Conservation (phyloP, 2,329 filamentous ascomycete genomes). For the Ceratocystis alfenasii region DNA sequence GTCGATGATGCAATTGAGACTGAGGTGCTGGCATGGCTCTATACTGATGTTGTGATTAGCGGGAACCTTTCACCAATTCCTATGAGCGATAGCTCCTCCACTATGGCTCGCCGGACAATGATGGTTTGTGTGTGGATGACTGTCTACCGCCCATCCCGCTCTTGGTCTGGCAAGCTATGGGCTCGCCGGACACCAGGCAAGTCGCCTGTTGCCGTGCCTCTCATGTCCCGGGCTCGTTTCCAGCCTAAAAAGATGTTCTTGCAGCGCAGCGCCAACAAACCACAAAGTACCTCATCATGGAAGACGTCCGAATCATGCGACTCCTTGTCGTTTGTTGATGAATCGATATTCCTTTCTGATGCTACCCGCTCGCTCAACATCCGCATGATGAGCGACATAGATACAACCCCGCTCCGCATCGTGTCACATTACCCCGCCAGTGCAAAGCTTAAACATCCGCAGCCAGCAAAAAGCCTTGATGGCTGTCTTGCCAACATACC, state of each 20-base stretch:
- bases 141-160: constrained; percentile 18
- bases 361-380: constrained; percentile 13
- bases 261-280: constrained; percentile 17
- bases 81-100: constrained; percentile 9
- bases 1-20: constrained; percentile 16
- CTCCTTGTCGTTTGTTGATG: neutral
- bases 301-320: neutral
- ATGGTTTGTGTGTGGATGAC: constrained; percentile 24
- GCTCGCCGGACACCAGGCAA: constrained; percentile 20
- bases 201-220: constrained; percentile 22
- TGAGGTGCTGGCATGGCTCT: constrained; percentile 23
- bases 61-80: constrained; percentile 16
- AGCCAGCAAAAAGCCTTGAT: constrained; percentile 15
- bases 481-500: constrained; percentile 20
- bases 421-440: constrained; percentile 21
- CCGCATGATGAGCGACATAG: constrained; percentile 18
- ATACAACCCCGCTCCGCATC: constrained; percentile 17
- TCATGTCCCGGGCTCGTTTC: constrained; percentile 22
- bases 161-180: constrained; percentile 17
- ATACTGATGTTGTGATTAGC: constrained; percentile 21
- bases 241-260: constrained; percentile 22
- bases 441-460: constrained; percentile 18
- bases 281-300: neutral
- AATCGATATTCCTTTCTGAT: neutral
- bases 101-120: constrained; percentile 16